phyloP scores from a whole-genome alignment of 495 filamentous ascomycete species.

The Acidomyces sp. region DNA sequence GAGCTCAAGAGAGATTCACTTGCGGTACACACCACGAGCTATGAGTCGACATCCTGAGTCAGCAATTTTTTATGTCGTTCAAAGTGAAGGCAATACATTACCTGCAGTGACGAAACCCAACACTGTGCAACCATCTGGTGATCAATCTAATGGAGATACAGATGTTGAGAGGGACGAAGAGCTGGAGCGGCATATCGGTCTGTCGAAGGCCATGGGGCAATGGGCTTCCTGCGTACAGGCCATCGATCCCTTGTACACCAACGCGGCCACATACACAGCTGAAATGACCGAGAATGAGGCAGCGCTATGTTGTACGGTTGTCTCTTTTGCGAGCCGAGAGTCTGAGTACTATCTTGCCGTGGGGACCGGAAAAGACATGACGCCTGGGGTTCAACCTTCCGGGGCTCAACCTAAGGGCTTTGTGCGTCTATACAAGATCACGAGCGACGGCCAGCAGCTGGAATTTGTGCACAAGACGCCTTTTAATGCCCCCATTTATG shows the following conservation, averaged over 20 bases:
- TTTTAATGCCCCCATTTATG: conserved; percentile 75
- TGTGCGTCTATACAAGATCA: conserved; percentile 87
- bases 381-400: neutral
- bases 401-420: conserved; percentile 53
- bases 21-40: conserved; percentile 65
- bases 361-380: conserved; percentile 82
- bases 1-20: conserved; percentile 1
- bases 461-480: conserved; percentile 96
- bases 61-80: conserved; percentile 82
- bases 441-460: conserved; percentile 68
- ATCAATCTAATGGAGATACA: conserved; percentile 5
- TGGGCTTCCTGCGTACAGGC: conserved; percentile 94
- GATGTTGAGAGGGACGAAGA: conserved; percentile 38
- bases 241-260: conserved; percentile 66
- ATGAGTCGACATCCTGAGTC: conserved; percentile 80
- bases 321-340: conserved; percentile 75
- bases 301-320: conserved; percentile 70
- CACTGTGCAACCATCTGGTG: conserved; percentile 30
- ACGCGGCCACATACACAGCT: conserved; percentile 57
- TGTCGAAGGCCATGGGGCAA: conserved; percentile 65
- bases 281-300: conserved; percentile 85
- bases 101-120: conserved; percentile 49
- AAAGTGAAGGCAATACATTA: conserved; percentile 82
- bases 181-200: conserved; percentile 59
- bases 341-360: conserved; percentile 79